Conservation (phyloP, 148 eudicot genomes). For the Nepenthes mirabilis region DNA sequence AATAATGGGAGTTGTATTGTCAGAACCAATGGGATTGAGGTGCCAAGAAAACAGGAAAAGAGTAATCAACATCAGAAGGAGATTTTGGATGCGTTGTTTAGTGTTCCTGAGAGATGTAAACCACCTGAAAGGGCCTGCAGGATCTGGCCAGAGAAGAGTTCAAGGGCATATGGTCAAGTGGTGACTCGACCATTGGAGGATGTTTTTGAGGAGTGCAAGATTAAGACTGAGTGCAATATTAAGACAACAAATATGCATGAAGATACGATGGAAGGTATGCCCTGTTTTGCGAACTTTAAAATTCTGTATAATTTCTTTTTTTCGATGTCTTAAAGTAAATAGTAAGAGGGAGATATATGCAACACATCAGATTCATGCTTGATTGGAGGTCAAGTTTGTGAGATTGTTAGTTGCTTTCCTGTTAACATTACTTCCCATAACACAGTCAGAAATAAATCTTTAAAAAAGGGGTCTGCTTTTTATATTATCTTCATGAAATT, state of each 20-base stretch:
- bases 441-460: no score
- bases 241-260: no score
- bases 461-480: no score
- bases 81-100: constrained; percentile 15
- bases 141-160: background rate
- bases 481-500: no score
- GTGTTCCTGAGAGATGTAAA: constrained; percentile 9
- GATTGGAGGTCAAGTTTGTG: background rate
- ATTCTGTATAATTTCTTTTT: no score
- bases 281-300: no score
- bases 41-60: constrained; percentile 9
- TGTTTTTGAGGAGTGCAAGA: background rate
- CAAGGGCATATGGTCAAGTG: background rate
- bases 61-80: constrained; percentile 14
- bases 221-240: background rate
- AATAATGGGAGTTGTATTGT: constrained; percentile 5
- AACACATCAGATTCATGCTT: background rate
- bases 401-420: no score
- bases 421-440: no score
- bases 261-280: no score
- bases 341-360: no score
- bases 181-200: background rate
- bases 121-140: background rate
- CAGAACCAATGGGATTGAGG: constrained; percentile 2
- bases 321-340: no score